Base-by-base conservation (phyloP, 805 yeast species). In the Danielozyma ontarioensis region DNA sequence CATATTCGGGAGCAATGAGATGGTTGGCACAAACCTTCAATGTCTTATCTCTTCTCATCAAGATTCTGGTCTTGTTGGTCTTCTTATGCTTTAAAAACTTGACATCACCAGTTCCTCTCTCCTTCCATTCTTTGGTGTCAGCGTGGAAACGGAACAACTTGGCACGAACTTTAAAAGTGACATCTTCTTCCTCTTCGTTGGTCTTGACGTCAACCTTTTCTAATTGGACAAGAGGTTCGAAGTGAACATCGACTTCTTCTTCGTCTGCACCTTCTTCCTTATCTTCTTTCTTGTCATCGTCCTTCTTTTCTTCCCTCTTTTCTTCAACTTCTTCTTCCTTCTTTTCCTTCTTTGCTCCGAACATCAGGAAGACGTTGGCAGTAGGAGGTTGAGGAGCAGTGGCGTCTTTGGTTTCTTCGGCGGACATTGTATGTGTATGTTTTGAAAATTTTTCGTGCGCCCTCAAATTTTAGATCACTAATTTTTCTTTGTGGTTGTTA, bases 31-130 rank as follows among this genome's bases (percentile, higher is more conserved):
- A 93, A 55, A 93, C 83, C 75, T 93, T 93, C 59, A 93, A 76
- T 35, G 97, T 93, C 74, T 90, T 90, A 71, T 93, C 98, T 72
- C 98, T 87, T 78, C 98, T 87, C 98, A 93, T 93, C 57, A 93
- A 72, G 46, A 93, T 65, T 71, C 98, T 83, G 44, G 85, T 86
- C 69, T 87, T 89, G 38, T 76, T 74, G 38, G 86, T 70, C 41
- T 68, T 67, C 64, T 87, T 88, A 71, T 90, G 96, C 70, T 90
- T 74, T 59, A 93, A 78, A 65, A 93, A 86, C 68, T 93, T 87
- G 51, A 88, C 96, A 57, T 93, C 98, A 55, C 98, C 98, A 23
- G 96, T 87, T 52, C 98, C 98, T 72, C 98, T 85, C 74, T 93
- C 98, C 65, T 93, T 93, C 98, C 98, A 93, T 68, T 93, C 97